A percentile compares a stretch with the other conserved stretches of the same genome.
These are phyloP conservation scores for Parathielavia appendiculata DNA, from an alignment of 495 filamentous ascomycete species.

Conservation along the genomic window DNA sequence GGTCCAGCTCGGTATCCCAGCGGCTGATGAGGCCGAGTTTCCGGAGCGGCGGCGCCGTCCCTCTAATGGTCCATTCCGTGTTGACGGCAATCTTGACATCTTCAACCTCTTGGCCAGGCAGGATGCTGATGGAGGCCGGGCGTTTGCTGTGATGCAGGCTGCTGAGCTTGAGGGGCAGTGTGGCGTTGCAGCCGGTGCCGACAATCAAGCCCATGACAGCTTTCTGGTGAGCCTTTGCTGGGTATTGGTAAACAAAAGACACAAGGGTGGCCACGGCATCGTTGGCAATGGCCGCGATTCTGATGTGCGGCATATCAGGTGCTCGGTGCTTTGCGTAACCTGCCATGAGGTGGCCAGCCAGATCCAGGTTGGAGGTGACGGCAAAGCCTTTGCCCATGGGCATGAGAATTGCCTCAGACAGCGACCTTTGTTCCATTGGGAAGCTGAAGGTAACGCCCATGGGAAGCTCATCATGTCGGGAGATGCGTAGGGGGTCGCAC, in stretches of 20 bases:
- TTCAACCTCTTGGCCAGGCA: conserved; percentile 52
- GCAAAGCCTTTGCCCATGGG: conserved; percentile 86
- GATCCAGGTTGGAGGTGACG: conserved; percentile 65
- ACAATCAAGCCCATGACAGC: conserved; percentile 78
- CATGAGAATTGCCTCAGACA: conserved; percentile 73
- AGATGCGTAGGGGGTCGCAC: conserved; percentile 29
- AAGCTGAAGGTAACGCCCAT: conserved; percentile 86
- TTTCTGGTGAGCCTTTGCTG: conserved; percentile 30
- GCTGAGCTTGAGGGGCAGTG: conserved; percentile 62
- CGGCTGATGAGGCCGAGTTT: conserved; percentile 60
- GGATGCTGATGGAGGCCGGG: conserved; percentile 46
- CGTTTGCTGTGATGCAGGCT: conserved; percentile 61
- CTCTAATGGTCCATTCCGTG: conserved; percentile 82
- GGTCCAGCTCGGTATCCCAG: conserved; percentile 67
- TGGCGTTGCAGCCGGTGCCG: conserved; percentile 80
- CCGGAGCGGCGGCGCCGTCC: conserved; percentile 59
- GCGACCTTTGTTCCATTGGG: conserved; percentile 71
- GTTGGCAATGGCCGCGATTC: conserved; percentile 73
- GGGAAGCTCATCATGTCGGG: conserved; percentile 47
- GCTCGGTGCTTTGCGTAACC: conserved; percentile 57
- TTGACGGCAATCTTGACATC: conserved; percentile 67
- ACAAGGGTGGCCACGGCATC: conserved; percentile 77
- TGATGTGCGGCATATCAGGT: conserved; percentile 56
- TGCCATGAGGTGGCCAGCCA: conserved; percentile 59
- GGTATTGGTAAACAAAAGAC: conserved; percentile 62